Base-by-base conservation (phyloP, 2,329 filamentous ascomycete species). In the Fusarium sp. region DNA sequence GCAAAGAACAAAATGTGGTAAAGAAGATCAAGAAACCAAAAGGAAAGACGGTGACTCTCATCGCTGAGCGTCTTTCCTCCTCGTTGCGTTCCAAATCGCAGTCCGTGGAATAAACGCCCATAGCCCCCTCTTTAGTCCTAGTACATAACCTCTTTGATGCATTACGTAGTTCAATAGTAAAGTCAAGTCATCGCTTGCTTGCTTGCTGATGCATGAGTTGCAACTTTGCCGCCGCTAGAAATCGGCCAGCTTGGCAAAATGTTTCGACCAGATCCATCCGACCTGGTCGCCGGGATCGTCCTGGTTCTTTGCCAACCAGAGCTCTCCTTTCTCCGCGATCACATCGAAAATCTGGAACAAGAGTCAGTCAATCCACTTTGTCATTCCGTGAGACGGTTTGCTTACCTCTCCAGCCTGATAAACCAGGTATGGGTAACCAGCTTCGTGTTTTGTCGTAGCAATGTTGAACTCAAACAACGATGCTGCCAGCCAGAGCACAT, bases 251-350 rank as follows among this genome's bases (percentile, higher is more conserved):
- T 90, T 91, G 63, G 93, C 93, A 87, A 99, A 99, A 85, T 99
- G 97, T 83, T 98, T 98, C 79, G 95, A 97, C 97, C 97, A 99
- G 79, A 99, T 98, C 97, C 97, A 99, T 61, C 97, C 97, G 37
- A 98, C 92, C 74, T 92, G 89, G 74, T 93, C 90, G 13, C 86
- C 88, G 2, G 91, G 86, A 82, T 99, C 97, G 80, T 99, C 97
- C 84, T 99, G 97, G 81, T 99, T 99, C 83, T 95, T 95, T 63
- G 97, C 97, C 67, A 99, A 91, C 97, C 97, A 99, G 58, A 98
- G 89, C 86, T 99, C 97, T 73, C 97, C 97, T 82, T 98, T 98
- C 83, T 98, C 95, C 33, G 93, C 97, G 80, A 99, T 95, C 63
- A 99, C 93, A 84, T 96, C 94, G 79, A 96, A 96, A 73, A 96